phyloP scores from a whole-genome alignment of 805 yeast species.

The Wickerhamiella domercqiae region DNA sequence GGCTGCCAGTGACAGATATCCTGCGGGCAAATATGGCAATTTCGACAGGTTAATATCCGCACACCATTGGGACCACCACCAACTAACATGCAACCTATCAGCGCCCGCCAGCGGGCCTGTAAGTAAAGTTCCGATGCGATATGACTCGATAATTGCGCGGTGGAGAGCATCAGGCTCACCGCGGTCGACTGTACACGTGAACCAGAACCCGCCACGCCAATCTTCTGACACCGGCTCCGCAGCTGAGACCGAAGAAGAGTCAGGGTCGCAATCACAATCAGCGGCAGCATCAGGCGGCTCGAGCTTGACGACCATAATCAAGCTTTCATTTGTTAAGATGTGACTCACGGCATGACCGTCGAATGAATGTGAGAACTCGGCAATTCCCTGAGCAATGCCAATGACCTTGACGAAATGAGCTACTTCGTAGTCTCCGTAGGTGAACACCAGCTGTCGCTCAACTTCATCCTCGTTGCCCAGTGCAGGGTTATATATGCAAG shows the following conservation, averaged over 20 bases:
- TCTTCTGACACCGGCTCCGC: constrained; percentile 1
- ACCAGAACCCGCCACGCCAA: constrained; percentile 19
- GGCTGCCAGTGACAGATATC: constrained; percentile 12
- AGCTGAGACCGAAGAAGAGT: constrained; percentile 6
- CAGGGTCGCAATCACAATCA: constrained; percentile 5
- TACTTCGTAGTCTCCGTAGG: constrained; percentile 3
- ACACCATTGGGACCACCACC: constrained; percentile 7
- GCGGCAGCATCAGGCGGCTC: too few species aligned
- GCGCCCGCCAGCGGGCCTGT: constrained; percentile 2
- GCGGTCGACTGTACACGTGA: constrained; percentile 2
- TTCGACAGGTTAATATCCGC: neutral
- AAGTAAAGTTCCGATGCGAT: constrained; percentile 4
- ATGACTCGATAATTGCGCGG: constrained; percentile 3
- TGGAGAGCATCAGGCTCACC: neutral
- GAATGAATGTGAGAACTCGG: constrained; percentile 16
- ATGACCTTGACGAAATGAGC: constrained; percentile 9
- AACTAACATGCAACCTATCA: neutral
- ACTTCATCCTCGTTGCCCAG: constrained; percentile 15
- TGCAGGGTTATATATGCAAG: constrained; percentile 16
- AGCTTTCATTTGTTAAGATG: constrained; percentile 2
- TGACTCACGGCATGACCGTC: constrained; percentile 8
- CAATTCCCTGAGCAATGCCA: constrained; percentile 18
- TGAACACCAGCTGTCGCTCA: constrained; percentile 14
- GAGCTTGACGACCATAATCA: constrained; percentile 5
- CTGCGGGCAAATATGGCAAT: constrained; percentile 1